Evolutionary conservation across 768 basidiomycete genomes (phyloP).

Genomic region (Leccinum disarticulatum): DNA sequence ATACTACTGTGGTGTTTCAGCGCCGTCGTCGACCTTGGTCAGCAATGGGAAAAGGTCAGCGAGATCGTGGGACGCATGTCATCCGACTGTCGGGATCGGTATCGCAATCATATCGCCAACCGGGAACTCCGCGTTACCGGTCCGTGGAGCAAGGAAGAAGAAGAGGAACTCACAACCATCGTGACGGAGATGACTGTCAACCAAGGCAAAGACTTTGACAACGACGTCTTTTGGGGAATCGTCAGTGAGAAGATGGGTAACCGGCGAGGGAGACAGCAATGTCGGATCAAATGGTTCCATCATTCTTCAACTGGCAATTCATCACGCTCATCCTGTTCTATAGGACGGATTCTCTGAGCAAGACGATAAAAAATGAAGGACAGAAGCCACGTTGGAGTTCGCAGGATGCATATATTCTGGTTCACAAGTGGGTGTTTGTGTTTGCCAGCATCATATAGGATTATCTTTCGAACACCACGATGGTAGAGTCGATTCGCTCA

Average conservation of each 20-base stretch:
- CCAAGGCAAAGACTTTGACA: conserved; percentile 71
- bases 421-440: conserved; percentile 60
- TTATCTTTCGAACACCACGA: not conserved
- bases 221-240: conserved; percentile 80
- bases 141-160: conserved; percentile 79
- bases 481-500: conserved; percentile 66
- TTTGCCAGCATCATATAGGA: not conserved
- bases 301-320: conserved; percentile 6
- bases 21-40: conserved; percentile 66
- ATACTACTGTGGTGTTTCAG: conserved; percentile 36
- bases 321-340: not conserved
- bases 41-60: conserved; percentile 81
- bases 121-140: conserved; percentile 63
- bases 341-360: conserved; percentile 77
- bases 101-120: conserved; percentile 77
- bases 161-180: conserved; percentile 69
- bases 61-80: conserved; percentile 70
- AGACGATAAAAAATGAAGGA: conserved; percentile 71
- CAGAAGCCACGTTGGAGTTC: conserved; percentile 70
- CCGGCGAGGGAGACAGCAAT: conserved; percentile 76
- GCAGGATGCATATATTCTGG: conserved; percentile 75
- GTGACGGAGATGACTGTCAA: conserved; percentile 73
- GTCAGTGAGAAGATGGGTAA: conserved; percentile 79
- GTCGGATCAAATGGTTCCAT: conserved; percentile 81
- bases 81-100: conserved; percentile 81